Conservation (phyloP, 805 yeast genomes). For the Hanseniaspora vineae region DNA sequence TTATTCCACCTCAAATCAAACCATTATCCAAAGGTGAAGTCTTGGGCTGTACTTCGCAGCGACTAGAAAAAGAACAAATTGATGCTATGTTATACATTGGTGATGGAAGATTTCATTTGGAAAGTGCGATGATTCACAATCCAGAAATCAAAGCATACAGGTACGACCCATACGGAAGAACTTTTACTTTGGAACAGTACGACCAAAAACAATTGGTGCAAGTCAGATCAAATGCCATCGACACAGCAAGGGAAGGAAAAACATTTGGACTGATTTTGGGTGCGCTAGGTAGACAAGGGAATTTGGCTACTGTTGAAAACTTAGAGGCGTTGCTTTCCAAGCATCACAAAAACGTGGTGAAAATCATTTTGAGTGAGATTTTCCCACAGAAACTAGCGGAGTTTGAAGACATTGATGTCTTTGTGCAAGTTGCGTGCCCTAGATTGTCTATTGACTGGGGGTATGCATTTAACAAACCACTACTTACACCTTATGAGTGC, state of each 20-base stretch:
- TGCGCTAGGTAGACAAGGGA: slow-evolving; percentile 93
- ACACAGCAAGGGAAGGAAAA: slow-evolving; percentile 41
- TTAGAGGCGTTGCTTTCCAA: slow-evolving; percentile 41
- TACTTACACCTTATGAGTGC: slow-evolving; percentile 91
- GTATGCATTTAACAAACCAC: slow-evolving; percentile 84
- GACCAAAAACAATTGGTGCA: slow-evolving; percentile 73
- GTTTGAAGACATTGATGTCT: slow-evolving; percentile 89
- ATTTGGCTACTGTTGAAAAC: slow-evolving; percentile 56
- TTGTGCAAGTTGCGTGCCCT: slow-evolving; percentile 97
- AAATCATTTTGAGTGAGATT: slow-evolving; percentile 80
- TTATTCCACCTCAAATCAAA: slow-evolving; percentile 79
- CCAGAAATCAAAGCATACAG: slow-evolving; percentile 86
- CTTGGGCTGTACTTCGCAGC: slow-evolving; percentile 88
- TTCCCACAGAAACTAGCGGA: slow-evolving; percentile 85
- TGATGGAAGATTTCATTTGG: slow-evolving; percentile 92
- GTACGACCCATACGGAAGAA: slow-evolving; percentile 90
- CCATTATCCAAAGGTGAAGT: slow-evolving; percentile 95
- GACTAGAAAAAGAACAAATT: slow-evolving; percentile 47
- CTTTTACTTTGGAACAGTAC: slow-evolving; percentile 78
- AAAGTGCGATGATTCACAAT: slow-evolving; percentile 93
- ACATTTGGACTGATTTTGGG: slow-evolving; percentile 82
- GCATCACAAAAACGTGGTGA: slow-evolving; percentile 56
- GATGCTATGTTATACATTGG: slow-evolving; percentile 86
- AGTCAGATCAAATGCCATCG: slow-evolving; percentile 64
- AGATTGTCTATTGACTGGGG: slow-evolving; percentile 97